Evolutionary conservation across 2,329 filamentous ascomycete genomes (phyloP).

Genomic region (Fusarium pseudonygamai): DNA sequence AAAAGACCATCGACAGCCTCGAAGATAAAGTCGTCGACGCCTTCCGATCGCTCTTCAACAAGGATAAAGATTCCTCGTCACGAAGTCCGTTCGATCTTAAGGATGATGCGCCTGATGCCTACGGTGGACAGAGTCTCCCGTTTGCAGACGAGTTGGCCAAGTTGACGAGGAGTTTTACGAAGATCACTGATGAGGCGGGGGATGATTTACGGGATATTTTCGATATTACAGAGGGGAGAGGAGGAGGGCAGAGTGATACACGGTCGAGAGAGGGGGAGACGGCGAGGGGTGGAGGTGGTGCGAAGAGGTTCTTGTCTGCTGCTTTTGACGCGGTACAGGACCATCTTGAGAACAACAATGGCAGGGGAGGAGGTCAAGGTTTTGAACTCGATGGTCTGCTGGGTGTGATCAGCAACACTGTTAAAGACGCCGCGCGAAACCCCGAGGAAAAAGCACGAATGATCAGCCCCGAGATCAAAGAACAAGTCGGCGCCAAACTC

Average conservation of each 20-base stretch:
- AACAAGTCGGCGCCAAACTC: constrained; percentile 53
- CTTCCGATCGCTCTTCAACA: constrained; percentile 56
- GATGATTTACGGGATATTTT: constrained; percentile 57
- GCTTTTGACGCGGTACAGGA: constrained; percentile 55
- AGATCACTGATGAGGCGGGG: constrained; percentile 52
- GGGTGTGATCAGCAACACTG: constrained; percentile 53
- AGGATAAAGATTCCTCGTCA: constrained; percentile 39
- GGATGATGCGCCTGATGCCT: constrained; percentile 51
- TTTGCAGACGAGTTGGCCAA: constrained; percentile 58
- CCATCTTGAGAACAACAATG: constrained; percentile 47
- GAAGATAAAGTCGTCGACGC: constrained; percentile 56
- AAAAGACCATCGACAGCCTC: constrained; percentile 57
- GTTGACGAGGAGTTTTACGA: constrained; percentile 53
- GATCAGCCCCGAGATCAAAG: constrained; percentile 59
- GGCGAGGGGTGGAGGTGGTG: constrained; percentile 45
- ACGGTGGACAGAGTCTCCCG: constrained; percentile 53
- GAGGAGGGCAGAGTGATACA: constrained; percentile 18
- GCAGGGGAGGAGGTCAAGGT: constrained; percentile 41
- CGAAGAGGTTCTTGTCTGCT: constrained; percentile 52
- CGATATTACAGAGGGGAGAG: constrained; percentile 50
- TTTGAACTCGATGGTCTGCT: constrained; percentile 56
- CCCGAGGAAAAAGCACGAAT: constrained; percentile 57
- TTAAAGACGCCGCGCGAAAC: constrained; percentile 56
- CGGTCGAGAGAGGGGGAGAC: constrained; percentile 43
- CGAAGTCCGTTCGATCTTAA: constrained; percentile 44